Base-by-base conservation (phyloP, 441 rosid genomes). In the Daphne laureola region DNA sequence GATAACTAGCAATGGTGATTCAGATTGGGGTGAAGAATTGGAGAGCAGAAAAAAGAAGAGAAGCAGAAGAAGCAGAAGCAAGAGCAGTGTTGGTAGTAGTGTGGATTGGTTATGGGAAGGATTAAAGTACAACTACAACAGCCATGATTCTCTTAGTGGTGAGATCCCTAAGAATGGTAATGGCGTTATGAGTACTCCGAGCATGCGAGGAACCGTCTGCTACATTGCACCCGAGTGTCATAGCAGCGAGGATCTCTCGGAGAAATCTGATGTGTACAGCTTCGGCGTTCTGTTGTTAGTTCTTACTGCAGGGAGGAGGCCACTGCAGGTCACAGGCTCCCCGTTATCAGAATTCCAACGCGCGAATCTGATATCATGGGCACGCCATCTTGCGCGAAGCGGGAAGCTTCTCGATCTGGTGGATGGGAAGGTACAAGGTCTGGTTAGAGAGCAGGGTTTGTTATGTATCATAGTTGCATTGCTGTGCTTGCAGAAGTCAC, bases 201-300 rank as follows among this genome's bases (percentile, higher is more conserved):
- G 98, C 60, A 86, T 86, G 98, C 78, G 98, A 74, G 98, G 98
- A 66, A 91, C 96, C 0, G 82, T 91, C 44, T 88, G 95, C 66
- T 91, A 91, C 50, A 72, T 79, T 46, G 96, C 98, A 14, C 98
- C 96, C 0, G 98, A 91, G 68, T 88, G 78, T 31, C 76, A 93
- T 8, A 86, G 82, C 0, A 88, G 84, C 0, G 87, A 78, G 35
- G 81, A 66, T 54, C 56, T 91, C 36, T 88, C 96, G 0, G 96
- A 86, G 51, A 91, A 91, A 57, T 82, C 78, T 25, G 98, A 91
- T 68, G 98, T 91, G 35, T 91, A 88, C 52, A 91, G 96, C 65
- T 86, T 70, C 38, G 96, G 96, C 3, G 94, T 91, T 21, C n/a
- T 88, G 49, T 25, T 91, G 49, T 67, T 91, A 61, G 98, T 91